Evolutionary conservation across 2,329 filamentous ascomycete species (phyloP).

Genomic region (Curvularia sp.): DNA sequence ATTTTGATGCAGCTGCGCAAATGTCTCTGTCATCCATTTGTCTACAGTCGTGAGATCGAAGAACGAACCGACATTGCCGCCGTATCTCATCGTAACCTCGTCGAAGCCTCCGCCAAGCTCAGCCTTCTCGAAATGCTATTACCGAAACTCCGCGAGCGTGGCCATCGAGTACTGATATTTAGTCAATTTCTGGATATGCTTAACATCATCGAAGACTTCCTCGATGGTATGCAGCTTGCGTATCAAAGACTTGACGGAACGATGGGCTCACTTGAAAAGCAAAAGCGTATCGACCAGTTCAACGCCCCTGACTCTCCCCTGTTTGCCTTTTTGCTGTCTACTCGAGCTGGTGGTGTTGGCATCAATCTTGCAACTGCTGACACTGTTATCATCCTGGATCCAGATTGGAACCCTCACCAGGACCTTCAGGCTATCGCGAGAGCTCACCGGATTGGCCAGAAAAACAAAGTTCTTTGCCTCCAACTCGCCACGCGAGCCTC

Average conservation of each 20-base stretch:
- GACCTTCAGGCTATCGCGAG: conserved; percentile 95
- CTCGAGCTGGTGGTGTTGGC: conserved; percentile 91
- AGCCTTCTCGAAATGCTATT: conserved; percentile 83
- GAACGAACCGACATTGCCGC: conserved; percentile 71
- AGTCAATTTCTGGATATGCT: conserved; percentile 93
- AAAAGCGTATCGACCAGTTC: conserved; percentile 91
- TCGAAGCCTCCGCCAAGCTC: conserved; percentile 91
- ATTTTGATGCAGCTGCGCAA: conserved; percentile 95
- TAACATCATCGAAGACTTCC: conserved; percentile 88
- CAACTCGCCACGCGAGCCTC: conserved; percentile 89
- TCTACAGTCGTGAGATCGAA: conserved; percentile 90
- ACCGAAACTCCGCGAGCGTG: conserved; percentile 82
- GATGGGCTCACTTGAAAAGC: conserved; percentile 82
- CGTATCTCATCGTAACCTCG: conserved; percentile 76
- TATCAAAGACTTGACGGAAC: conserved; percentile 87
- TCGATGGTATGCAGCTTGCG: conserved; percentile 73
- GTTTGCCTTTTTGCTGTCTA: conserved; percentile 92
- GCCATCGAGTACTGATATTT: conserved; percentile 92
- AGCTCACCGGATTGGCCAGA: conserved; percentile 94
- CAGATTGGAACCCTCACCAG: conserved; percentile 97
- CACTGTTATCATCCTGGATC: conserved; percentile 96
- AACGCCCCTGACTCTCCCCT: conserved; percentile 82
- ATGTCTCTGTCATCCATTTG: conserved; percentile 93
- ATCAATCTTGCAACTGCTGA: conserved; percentile 98
- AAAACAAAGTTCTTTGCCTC: conserved; percentile 93